Evolutionary conservation across 2,329 filamentous ascomycete species (phyloP).

Genomic region (Fusarium ambrosium): DNA sequence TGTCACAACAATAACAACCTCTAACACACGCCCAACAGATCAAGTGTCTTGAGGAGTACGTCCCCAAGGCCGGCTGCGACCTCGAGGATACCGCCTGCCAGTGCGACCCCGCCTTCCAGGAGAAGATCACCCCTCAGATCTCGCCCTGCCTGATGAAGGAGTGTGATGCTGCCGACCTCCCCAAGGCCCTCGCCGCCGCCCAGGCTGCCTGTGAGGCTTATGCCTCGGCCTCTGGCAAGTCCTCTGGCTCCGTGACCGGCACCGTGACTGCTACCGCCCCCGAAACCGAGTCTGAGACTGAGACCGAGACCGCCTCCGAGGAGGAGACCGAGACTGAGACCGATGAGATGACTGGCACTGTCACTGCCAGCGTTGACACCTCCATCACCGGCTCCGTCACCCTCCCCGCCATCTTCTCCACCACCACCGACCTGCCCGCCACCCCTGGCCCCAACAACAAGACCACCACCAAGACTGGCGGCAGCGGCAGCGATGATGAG

Average conservation of each 20-base stretch:
- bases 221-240: slow-evolving; percentile 27
- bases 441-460: slow-evolving; percentile 29
- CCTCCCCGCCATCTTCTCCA: slow-evolving; percentile 36
- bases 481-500: neutral
- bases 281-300: neutral
- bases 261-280: neutral
- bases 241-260: slow-evolving; percentile 10
- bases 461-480: slow-evolving; percentile 27
- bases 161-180: slow-evolving; percentile 52
- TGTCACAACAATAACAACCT: neutral
- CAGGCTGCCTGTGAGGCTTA: slow-evolving; percentile 47
- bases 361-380: neutral
- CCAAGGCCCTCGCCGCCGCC: slow-evolving; percentile 51
- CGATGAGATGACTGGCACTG: neutral
- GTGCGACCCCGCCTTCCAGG: slow-evolving; percentile 53
- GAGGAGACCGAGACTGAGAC: neutral
- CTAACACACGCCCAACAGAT: slow-evolving; percentile 38
- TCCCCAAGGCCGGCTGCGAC: slow-evolving; percentile 54
- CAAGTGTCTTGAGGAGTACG: slow-evolving; percentile 53
- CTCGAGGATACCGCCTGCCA: slow-evolving; percentile 55
- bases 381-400: slow-evolving; percentile 16
- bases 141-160: slow-evolving; percentile 51
- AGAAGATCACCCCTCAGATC: slow-evolving; percentile 47
- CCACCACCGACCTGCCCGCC: slow-evolving; percentile 13
- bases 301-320: neutral